Evolutionary conservation across 2,329 filamentous ascomycete genomes (phyloP).

Genomic region (Pyrenochaeta sp.): DNA sequence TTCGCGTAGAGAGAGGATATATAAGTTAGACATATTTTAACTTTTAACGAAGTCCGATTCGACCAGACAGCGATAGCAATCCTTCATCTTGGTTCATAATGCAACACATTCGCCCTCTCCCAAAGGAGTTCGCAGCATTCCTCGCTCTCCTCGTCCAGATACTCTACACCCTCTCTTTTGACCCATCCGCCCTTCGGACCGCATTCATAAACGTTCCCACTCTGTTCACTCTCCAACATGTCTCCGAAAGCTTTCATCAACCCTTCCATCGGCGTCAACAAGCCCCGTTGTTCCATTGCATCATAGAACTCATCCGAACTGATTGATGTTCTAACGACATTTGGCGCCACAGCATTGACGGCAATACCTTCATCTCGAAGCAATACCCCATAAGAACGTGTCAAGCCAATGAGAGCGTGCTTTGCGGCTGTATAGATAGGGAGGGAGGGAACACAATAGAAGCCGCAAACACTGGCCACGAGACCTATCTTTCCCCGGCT

Average conservation of each 20-base stretch:
- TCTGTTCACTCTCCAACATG: constrained; percentile 45
- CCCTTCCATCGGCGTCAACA: constrained; percentile 52
- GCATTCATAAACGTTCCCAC: constrained; percentile 54
- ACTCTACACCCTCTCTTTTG: constrained; percentile 36
- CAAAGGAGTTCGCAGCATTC: constrained; percentile 19
- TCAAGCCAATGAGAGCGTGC: constrained; percentile 51
- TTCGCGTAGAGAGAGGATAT: too few species aligned
- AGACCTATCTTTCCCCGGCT: constrained; percentile 48
- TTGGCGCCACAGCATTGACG: constrained; percentile 54
- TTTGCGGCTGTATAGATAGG: constrained; percentile 57
- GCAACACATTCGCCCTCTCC: constrained; percentile 11
- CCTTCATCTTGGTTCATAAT: constrained; percentile 2
- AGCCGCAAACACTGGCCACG: constrained; percentile 54
- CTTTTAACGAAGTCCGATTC: too few species aligned
- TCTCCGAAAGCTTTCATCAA: constrained; percentile 53
- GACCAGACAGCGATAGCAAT: not conserved
- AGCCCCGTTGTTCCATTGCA: constrained; percentile 38
- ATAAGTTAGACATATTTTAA: too few species aligned
- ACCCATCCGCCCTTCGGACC: constrained; percentile 48
- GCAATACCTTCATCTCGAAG: constrained; percentile 52
- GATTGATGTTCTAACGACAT: constrained; percentile 53
- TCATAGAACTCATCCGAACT: constrained; percentile 51
- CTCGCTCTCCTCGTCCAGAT: constrained; percentile 43
- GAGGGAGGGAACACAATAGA: constrained; percentile 53
- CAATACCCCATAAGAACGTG: constrained; percentile 53